These are phyloP conservation scores for Termitomyces sp. DNA, from an alignment of 768 basidiomycete genomes.

Conservation along the genomic window DNA sequence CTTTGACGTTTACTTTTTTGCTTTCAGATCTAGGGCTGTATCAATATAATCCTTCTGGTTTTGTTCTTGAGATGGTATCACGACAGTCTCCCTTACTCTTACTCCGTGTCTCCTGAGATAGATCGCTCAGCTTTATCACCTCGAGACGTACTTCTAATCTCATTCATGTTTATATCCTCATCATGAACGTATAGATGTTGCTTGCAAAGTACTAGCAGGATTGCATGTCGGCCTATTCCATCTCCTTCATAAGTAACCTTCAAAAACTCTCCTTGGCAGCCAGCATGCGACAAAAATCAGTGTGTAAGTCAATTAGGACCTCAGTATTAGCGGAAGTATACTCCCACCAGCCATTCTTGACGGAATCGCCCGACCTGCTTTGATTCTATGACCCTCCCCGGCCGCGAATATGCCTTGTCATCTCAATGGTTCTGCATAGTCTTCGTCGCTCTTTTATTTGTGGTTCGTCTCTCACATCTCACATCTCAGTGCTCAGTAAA, in stretches of 20 bases:
- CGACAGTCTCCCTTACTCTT: not conserved
- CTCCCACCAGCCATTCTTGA: slow-evolving; percentile 29
- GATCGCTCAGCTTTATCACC: not conserved
- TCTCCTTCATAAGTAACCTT: not conserved
- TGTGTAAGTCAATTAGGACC: not conserved
- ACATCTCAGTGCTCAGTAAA: no score
- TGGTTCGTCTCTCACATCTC: no score
- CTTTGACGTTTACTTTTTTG: not conserved
- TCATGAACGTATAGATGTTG: not conserved
- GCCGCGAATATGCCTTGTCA: not conserved
- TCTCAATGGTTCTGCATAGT: not conserved
- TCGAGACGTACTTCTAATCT: not conserved
- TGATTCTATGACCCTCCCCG: no score
- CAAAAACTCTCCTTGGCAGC: not conserved
- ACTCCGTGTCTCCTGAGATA: not conserved
- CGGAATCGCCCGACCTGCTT: no score
- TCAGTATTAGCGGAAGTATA: slow-evolving; percentile 10
- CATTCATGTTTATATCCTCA: not conserved
- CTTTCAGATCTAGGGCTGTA: not conserved
- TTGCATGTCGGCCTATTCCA: not conserved
- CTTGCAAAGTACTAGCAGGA: not conserved
- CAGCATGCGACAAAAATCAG: no score
- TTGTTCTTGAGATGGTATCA: not conserved
- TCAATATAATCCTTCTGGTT: not conserved
- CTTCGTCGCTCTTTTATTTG: not conserved